A percentile compares a stretch with the other conserved stretches of the same genome.
Conservation (phyloP, 176 grass and related monocot species). For the Metroxylon sagu region DNA sequence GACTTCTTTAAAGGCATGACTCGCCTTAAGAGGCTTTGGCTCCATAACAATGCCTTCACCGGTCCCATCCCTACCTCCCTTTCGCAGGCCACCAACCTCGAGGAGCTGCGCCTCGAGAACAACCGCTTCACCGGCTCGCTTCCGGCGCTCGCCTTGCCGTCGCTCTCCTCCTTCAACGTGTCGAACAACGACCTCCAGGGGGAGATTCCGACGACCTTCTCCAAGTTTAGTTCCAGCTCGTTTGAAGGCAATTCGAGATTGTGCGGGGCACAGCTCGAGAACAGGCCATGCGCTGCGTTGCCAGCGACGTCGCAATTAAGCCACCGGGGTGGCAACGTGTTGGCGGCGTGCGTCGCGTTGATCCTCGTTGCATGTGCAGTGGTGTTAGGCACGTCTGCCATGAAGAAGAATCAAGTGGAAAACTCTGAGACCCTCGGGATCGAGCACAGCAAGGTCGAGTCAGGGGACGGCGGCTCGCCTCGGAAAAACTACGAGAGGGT, state of each 20-base stretch:
- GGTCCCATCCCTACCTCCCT: constrained; percentile 36
- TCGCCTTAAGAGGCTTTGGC: constrained; percentile 4
- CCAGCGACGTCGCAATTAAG: not conserved
- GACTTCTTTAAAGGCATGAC: constrained; percentile 7
- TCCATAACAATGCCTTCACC: constrained; percentile 35
- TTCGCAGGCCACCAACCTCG: not conserved
- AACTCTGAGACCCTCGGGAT: constrained; percentile 19
- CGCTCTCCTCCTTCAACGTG: constrained; percentile 46
- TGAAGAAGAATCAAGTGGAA: not conserved
- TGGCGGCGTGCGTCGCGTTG: not conserved
- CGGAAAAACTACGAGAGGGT: no score
- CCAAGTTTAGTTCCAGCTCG: constrained; percentile 40
- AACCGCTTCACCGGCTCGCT: constrained; percentile 7
- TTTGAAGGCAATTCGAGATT: constrained; percentile 55
- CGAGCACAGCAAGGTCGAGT: not conserved
- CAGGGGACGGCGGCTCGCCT: not conserved
- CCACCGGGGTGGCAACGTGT: not conserved
- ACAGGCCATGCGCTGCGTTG: constrained; percentile 28
- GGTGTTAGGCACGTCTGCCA: constrained; percentile 3
- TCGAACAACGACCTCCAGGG: constrained; percentile 69
- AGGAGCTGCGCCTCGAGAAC: constrained; percentile 10
- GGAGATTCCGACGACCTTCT: constrained; percentile 44
- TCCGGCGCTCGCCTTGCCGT: constrained; percentile 18
- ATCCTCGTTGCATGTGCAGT: constrained; percentile 13
- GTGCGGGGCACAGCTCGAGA: constrained; percentile 25